These are phyloP conservation scores for Starmerella sirachaensis DNA, from an alignment of 805 yeast genomes.

Conservation along the genomic window DNA sequence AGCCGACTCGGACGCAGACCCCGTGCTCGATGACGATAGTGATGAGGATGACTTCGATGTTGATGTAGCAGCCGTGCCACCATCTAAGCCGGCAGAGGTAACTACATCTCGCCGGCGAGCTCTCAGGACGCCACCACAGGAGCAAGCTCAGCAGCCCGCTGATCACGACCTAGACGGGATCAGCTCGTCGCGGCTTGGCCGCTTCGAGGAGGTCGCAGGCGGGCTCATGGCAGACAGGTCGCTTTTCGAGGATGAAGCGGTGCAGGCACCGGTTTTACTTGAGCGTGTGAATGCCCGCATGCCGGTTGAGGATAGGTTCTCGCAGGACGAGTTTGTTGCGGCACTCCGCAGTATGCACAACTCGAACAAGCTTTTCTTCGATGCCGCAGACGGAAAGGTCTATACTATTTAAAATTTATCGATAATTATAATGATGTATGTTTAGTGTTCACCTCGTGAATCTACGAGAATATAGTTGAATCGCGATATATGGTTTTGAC, in stretches of 20 bases:
- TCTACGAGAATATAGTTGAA: background rate
- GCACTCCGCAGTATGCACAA: slow-evolving; percentile 30
- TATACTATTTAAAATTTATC: slow-evolving; percentile 14
- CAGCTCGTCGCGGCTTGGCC: slow-evolving; percentile 40
- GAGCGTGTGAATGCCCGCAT: slow-evolving; percentile 35
- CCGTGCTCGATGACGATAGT: slow-evolving; percentile 31
- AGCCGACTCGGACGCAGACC: slow-evolving; percentile 26
- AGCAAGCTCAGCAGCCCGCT: slow-evolving; percentile 24
- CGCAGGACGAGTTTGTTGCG: slow-evolving; percentile 29
- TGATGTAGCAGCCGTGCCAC: slow-evolving; percentile 15
- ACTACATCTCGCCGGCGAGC: slow-evolving; percentile 12
- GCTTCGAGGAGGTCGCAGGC: slow-evolving; percentile 38
- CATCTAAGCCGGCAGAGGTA: background rate
- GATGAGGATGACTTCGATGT: slow-evolving; percentile 12
- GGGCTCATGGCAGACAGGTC: slow-evolving; percentile 35
- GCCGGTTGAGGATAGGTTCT: slow-evolving; percentile 32
- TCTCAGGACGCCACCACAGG: slow-evolving; percentile 17
- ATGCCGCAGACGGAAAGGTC: slow-evolving; percentile 26
- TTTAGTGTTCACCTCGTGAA: background rate
- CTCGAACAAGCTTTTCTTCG: slow-evolving; percentile 29
- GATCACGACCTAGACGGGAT: no score
- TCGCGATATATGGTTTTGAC: no score
- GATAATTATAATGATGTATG: background rate
- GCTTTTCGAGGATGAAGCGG: slow-evolving; percentile 33
- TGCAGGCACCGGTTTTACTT: slow-evolving; percentile 31